A percentile compares a stretch with the other conserved stretches of the same genome.
phyloP scores from a whole-genome alignment of 1,284 basidiomycete genomes.

The Cystobasidiaceae sp. region DNA sequence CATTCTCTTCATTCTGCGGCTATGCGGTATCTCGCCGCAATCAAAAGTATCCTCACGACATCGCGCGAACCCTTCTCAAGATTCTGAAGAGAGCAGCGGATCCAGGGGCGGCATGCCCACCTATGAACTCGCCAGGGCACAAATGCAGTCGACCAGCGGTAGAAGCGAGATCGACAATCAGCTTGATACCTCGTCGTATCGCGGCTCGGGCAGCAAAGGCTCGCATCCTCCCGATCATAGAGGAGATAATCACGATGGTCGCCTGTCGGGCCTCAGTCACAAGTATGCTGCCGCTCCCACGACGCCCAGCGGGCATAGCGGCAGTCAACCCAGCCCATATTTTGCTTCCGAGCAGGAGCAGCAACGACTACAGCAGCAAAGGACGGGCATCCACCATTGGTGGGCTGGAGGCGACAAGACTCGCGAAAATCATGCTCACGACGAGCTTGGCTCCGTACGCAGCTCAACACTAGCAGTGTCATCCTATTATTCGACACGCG shows the following conservation, averaged over 20 bases:
- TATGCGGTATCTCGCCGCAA: not conserved
- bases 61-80: not conserved
- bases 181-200: not conserved
- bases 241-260: not conserved
- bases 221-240: not conserved
- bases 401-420: constrained; percentile 29
- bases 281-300: constrained; percentile 1
- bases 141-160: not conserved
- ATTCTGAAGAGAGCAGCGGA: not conserved
- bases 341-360: not conserved
- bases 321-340: not conserved
- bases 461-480: not conserved
- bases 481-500: constrained; percentile 7
- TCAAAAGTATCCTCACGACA: not conserved
- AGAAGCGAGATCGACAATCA: not conserved
- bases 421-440: not conserved
- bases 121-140: constrained; percentile 3
- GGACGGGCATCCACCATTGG: constrained; percentile 14
- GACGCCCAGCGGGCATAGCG: not conserved
- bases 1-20: constrained; percentile 29
- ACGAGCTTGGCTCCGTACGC: not conserved
- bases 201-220: not conserved
- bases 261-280: not conserved
- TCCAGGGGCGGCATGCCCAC: not conserved
- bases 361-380: constrained; percentile 3